Evolutionary conservation across 2,329 filamentous ascomycete genomes (phyloP), one percentile per base, ranked within the genome.

Genomic region (Alternaria alternata): DNA sequence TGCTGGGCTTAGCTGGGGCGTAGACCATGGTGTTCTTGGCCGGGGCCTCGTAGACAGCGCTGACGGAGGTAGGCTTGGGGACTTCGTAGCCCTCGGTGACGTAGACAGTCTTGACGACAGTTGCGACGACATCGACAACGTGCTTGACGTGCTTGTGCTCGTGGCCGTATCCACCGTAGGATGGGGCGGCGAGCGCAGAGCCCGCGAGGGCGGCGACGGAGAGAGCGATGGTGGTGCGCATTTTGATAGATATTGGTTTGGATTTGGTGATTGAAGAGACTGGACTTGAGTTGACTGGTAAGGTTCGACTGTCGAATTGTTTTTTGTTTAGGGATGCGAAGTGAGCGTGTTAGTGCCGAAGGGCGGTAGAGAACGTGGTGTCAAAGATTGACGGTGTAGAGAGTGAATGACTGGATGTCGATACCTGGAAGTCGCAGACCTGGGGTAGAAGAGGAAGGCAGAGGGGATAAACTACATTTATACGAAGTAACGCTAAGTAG

Each of bases 401-500:
- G 65, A 71, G 65, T 60, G 68, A 73, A 68, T 67, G 70, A 68
- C 59, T 66, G 67, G 57, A 63, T 63, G 62, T 69, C 67, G 70
- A 65, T 72, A 73, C 69, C 72, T 74, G 70, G 71, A 73, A 74
- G 72, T 75, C 73, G 69, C 73, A 75, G 70, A 74, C 72, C 72
- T 74, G 70, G 48, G 46, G 51, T 54, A 64, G 65, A 56, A 59
- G 51, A 55, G 59, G 53, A 61, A 58, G 51, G 62, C 49, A 54
- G 61, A 68, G 64, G 69, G 61, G 62, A 67, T 55, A 63, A 62
- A 68, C 62, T 63, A 63, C 30, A 67, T 71, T 71, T 72, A 72
- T 72, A 72, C 68, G 59, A 55, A 44, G 44, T 57, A 47, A 49
- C 59, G 60, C 56, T 61, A 64, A 63, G 60, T 44, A 54, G 44